A percentile compares a stretch with the other conserved stretches of the same genome.
Conservation (phyloP, 2,329 filamentous ascomycete species). For the Madurella mycetomatis region DNA sequence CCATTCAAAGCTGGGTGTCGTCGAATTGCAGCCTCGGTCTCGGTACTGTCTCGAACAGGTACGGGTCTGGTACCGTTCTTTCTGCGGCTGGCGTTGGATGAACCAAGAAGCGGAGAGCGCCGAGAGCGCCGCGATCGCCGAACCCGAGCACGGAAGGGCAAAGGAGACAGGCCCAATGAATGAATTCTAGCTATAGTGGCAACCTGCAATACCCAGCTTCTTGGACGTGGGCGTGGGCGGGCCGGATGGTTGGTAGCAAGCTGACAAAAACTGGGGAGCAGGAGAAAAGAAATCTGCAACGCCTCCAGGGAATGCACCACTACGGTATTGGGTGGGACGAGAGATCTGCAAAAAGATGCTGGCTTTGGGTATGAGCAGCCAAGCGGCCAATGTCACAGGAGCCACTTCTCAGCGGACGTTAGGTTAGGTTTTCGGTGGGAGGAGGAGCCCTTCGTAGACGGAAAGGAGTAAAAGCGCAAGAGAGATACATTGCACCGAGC, state of each 20-base stretch:
- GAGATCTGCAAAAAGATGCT: slow-evolving; percentile 9
- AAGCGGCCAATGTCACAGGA: not conserved
- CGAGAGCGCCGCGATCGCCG: too few species aligned
- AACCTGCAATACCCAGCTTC: too few species aligned
- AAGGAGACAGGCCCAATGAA: too few species aligned
- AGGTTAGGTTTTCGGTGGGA: not conserved
- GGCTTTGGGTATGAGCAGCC: not conserved
- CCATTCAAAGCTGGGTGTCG: not conserved
- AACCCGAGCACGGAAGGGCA: too few species aligned
- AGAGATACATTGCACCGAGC: slow-evolving; percentile 2
- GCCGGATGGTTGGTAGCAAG: too few species aligned
- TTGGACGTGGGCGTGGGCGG: too few species aligned
- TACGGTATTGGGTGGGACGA: slow-evolving; percentile 5
- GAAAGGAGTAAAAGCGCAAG: not conserved
- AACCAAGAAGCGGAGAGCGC: too few species aligned
- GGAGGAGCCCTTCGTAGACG: not conserved
- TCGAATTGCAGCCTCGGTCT: too few species aligned
- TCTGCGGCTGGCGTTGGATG: too few species aligned
- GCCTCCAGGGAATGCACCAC: not conserved
- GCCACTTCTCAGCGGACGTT: not conserved
- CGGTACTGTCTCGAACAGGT: too few species aligned
- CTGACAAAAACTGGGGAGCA: not conserved
- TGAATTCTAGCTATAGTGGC: too few species aligned
- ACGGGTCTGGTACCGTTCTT: too few species aligned
- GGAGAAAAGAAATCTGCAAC: not conserved